Conservation (phyloP, 148 eudicot genomes). For the Nyssa sinensis region DNA sequence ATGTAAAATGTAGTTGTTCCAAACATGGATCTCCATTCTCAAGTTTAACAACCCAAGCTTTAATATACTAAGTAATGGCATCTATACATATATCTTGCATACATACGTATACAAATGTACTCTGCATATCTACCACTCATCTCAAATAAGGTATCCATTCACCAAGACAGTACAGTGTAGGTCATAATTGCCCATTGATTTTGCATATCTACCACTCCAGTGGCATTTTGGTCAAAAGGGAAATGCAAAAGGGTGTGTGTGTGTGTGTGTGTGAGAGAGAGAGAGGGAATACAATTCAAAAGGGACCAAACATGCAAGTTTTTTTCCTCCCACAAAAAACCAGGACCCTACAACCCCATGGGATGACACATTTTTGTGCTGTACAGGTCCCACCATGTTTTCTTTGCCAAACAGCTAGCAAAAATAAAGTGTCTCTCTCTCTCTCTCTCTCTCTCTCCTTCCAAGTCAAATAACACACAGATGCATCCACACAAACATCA, state of each 20-base stretch:
- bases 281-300: not conserved
- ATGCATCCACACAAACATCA: slow-evolving; percentile 31
- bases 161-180: slow-evolving; percentile 1
- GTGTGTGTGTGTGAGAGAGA: too few relatives aligned
- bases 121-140: too few relatives aligned
- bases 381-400: slow-evolving; percentile 42
- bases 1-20: too few relatives aligned
- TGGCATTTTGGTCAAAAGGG: slow-evolving; percentile 18
- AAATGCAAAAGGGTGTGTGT: not conserved
- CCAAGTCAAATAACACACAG: slow-evolving; percentile 37
- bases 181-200: slow-evolving; percentile 10
- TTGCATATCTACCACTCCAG: slow-evolving; percentile 20
- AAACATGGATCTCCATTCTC: too few relatives aligned
- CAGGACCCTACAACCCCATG: slow-evolving; percentile 5
- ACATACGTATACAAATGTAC: not conserved
- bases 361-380: slow-evolving; percentile 18
- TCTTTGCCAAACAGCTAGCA: slow-evolving; percentile 50
- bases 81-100: too few relatives aligned
- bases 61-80: too few relatives aligned
- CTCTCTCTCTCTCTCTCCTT: too few relatives aligned
- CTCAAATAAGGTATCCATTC: slow-evolving; percentile 3
- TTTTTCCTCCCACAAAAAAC: not conserved
- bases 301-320: not conserved
- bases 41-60: too few relatives aligned
- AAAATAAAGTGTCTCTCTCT: too few relatives aligned